Base-by-base conservation (phyloP, 306 rosid species). In the Trifolium subterraneum region DNA sequence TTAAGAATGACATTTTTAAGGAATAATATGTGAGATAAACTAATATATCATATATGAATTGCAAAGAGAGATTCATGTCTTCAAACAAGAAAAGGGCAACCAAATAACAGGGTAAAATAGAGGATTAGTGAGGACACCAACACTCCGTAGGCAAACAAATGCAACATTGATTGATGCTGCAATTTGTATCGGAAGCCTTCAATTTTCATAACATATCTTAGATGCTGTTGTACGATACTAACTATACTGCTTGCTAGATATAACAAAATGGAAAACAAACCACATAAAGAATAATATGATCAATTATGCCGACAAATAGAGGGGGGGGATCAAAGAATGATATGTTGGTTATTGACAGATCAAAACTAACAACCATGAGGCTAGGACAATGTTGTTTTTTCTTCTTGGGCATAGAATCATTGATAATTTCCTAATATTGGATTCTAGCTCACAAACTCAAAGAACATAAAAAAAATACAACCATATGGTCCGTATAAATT, bases 231-330 rank as follows among this genome's bases (percentile, higher is more conserved):
- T 22, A 19, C 31, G 7, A 10, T 54, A 10, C 31, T 20, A 54
- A 4, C 27, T 20, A 54, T 15, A 54, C 31, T 54, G 7, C 51
- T 45, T 14, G 18, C 51, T 45, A 45, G 60, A 19, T 59, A 68
- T 7, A 65, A 72, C 59, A 78, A 25, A 47, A 54, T 19, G 19
- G 74, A 54, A 65, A 72, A 55, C 38, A 66, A 20, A 16, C 45
- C n/a, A 12, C 18, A 39, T 23, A 16, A 16, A 41, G 60, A 22
- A 75, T 11, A 56, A 8, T 11, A 36, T 16, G 52, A 60, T 60
- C 10, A 38, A 75, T 25, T 64, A 4, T 48, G 38, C 15, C 4
- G 29, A 20, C 29, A 31, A 48, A 5, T 25, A 23, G 10, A n/a
- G 20, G 20, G 10, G 39, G 33, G 13, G 31, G 19, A 50, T 41